Evolutionary conservation across 331 rosid species (phyloP).

Genomic region (Arachis monticola): DNA sequence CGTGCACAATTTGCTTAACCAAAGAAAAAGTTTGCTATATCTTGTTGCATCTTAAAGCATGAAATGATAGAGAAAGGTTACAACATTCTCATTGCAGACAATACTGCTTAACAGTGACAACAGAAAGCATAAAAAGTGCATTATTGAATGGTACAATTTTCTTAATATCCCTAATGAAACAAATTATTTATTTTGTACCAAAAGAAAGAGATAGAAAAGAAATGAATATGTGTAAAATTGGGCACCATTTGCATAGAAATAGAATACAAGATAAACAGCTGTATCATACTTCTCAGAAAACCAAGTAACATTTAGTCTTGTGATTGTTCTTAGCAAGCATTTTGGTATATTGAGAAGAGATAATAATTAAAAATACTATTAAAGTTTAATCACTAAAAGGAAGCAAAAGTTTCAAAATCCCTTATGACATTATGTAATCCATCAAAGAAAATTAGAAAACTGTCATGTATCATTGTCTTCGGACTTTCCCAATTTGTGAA

Average conservation of each 20-base stretch:
- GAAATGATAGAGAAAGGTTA: slow-evolving; percentile 28
- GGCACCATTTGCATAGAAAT: slow-evolving; percentile 5
- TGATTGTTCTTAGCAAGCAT: slow-evolving; percentile 13
- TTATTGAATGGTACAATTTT: slow-evolving; percentile 9
- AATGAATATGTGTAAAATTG: background rate
- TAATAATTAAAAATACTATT: slow-evolving; percentile 2
- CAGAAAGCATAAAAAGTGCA: slow-evolving; percentile 9
- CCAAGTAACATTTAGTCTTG: slow-evolving; percentile 22
- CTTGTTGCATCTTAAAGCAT: background rate
- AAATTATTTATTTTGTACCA: background rate
- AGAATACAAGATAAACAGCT: background rate
- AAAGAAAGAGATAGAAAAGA: background rate
- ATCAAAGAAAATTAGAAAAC: background rate
- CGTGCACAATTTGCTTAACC: slow-evolving; percentile 4
- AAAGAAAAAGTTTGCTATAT: background rate
- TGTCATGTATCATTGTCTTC: slow-evolving; percentile 1
- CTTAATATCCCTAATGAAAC: slow-evolving; percentile 16
- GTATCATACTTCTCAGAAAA: slow-evolving; percentile 24
- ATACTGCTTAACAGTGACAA: background rate
- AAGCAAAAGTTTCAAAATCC: slow-evolving; percentile 30
- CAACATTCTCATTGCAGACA: slow-evolving; percentile 16
- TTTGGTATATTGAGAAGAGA: background rate
- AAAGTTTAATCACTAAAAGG: slow-evolving; percentile 23
- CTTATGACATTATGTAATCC: slow-evolving; percentile 12
- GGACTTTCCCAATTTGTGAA: background rate